Evolutionary conservation across 805 yeast genomes (phyloP).

Genomic region (Priceomyces carsonii): DNA sequence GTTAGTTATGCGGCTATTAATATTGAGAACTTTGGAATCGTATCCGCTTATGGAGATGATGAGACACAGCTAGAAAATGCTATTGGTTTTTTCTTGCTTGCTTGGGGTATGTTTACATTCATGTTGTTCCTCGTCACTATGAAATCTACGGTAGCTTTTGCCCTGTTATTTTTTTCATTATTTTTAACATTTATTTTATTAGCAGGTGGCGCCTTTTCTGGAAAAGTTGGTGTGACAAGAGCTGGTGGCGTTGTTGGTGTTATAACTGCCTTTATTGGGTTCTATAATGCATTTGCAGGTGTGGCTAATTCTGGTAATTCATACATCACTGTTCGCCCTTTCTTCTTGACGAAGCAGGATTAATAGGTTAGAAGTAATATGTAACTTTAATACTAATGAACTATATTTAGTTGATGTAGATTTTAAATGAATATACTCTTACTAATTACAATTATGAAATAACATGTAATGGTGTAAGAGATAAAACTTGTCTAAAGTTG

Average conservation of each 20-base stretch:
- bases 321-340: constrained; percentile 30
- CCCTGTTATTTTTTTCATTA: constrained; percentile 30
- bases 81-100: constrained; percentile 36
- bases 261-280: constrained; percentile 40
- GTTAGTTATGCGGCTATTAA: constrained; percentile 32
- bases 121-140: constrained; percentile 35
- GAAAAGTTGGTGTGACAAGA: constrained; percentile 25
- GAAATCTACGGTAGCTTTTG: constrained; percentile 40
- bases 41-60: constrained; percentile 29
- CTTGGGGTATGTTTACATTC: constrained; percentile 43
- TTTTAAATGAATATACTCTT: too few species aligned
- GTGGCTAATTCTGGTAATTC: constrained; percentile 35
- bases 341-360: constrained; percentile 22
- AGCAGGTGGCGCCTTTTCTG: constrained; percentile 34
- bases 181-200: constrained; percentile 36
- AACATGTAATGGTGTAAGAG: too few species aligned
- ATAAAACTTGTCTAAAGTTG: too few species aligned
- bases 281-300: constrained; percentile 44
- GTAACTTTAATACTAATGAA: too few species aligned
- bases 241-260: constrained; percentile 47
- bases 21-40: constrained; percentile 32
- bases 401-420: too few species aligned
- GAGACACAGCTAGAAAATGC: constrained; percentile 28
- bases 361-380: constrained; percentile 1
- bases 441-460: too few species aligned